phyloP scores from a whole-genome alignment of 2,329 filamentous ascomycete genomes.

The Phyllosticta paracitricarpa region DNA sequence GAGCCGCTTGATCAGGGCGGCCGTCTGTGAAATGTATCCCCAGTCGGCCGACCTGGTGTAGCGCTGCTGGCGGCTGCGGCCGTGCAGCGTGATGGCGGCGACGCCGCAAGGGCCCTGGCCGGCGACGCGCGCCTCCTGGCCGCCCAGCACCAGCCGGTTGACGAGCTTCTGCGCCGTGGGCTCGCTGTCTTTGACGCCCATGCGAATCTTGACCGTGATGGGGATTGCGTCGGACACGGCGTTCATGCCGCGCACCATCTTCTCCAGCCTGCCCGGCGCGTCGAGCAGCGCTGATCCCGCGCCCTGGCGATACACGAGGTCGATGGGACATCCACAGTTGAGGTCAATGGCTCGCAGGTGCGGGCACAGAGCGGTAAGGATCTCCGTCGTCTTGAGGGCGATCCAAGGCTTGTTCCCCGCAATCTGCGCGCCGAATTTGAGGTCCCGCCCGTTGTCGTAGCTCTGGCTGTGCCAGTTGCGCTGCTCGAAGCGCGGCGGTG shows the following conservation, averaged over 20 bases:
- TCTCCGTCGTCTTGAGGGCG: conserved; percentile 78
- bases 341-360: conserved; percentile 84
- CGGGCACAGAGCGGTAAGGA: conserved; percentile 65
- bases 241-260: conserved; percentile 95
- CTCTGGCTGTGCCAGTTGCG: conserved; percentile 52
- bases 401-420: conserved; percentile 87
- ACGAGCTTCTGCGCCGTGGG: conserved; percentile 75
- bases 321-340: conserved; percentile 96
- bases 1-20: conserved; percentile 71
- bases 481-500: conserved; percentile 57
- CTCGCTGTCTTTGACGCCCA: conserved; percentile 69
- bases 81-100: conserved; percentile 92
- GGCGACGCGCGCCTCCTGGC: conserved; percentile 56
- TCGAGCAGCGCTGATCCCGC: conserved; percentile 91
- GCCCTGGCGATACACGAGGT: conserved; percentile 79
- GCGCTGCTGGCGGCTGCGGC: conserved; percentile 83
- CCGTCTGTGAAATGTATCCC: conserved; percentile 85
- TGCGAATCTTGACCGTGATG: conserved; percentile 90
- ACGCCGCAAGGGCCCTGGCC: conserved; percentile 69
- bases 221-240: conserved; percentile 81
- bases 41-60: conserved; percentile 92
- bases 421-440: conserved; percentile 88
- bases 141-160: conserved; percentile 73
- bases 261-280: conserved; percentile 74
- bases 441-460: conserved; percentile 74